Evolutionary conservation across 768 basidiomycete genomes (phyloP).

Genomic region (Naganishia kalamii): DNA sequence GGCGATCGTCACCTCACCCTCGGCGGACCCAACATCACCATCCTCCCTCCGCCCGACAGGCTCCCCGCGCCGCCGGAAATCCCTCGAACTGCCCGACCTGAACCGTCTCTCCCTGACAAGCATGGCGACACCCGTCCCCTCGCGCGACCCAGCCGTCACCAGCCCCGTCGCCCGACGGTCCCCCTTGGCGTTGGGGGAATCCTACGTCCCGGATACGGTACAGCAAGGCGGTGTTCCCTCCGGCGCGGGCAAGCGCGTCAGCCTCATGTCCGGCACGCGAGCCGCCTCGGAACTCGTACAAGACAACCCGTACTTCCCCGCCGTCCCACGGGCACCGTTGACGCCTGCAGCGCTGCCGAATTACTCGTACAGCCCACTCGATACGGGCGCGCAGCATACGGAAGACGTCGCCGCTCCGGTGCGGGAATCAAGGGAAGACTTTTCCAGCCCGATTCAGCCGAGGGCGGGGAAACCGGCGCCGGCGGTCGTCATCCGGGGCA

Average conservation of each 20-base stretch:
- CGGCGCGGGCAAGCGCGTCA: not conserved
- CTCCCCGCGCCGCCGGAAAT: slow-evolving; percentile 42
- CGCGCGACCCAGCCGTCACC: slow-evolving; percentile 31
- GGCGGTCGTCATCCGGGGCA: slow-evolving; percentile 17
- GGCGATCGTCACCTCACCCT: not conserved
- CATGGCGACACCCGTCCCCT: slow-evolving; percentile 23
- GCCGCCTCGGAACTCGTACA: not conserved
- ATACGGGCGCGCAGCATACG: slow-evolving; percentile 27
- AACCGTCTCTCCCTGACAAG: slow-evolving; percentile 42
- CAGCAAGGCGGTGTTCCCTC: not conserved
- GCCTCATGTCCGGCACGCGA: slow-evolving; percentile 13
- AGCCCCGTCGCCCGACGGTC: slow-evolving; percentile 31
- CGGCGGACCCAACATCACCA: slow-evolving; percentile 24
- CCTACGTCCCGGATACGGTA: slow-evolving; percentile 1
- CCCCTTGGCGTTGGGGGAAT: not conserved
- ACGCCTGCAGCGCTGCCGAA: slow-evolving; percentile 14
- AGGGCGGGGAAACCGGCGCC: slow-evolving; percentile 19
- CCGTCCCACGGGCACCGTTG: slow-evolving; percentile 13
- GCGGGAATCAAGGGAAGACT: not conserved
- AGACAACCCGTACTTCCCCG: slow-evolving; percentile 40
- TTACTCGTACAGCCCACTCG: slow-evolving; percentile 20
- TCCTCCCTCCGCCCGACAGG: slow-evolving; percentile 38
- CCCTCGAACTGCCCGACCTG: slow-evolving; percentile 45
- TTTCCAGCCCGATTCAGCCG: slow-evolving; percentile 5
- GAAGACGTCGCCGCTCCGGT: not conserved